Evolutionary conservation across 257 asterid species (phyloP).

Genomic region (Lantana camara): DNA sequence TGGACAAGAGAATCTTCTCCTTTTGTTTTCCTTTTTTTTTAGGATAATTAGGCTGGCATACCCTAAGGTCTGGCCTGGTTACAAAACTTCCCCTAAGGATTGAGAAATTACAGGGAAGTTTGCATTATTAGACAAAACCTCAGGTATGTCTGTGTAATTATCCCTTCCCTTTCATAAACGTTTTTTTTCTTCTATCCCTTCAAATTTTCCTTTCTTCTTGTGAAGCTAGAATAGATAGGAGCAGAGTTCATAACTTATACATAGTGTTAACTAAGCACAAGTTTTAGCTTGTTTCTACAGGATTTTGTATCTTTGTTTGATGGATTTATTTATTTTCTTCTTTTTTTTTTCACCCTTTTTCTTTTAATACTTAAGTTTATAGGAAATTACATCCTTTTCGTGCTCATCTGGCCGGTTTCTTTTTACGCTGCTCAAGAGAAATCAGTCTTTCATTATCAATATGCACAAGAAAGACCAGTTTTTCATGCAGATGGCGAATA

Average conservation of each 20-base stretch:
- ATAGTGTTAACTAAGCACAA: neutral
- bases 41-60: neutral
- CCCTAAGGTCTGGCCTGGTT: neutral
- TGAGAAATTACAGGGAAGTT: too few relatives aligned
- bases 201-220: neutral
- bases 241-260: neutral
- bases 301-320: slow-evolving; percentile 2
- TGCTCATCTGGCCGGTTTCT: too few relatives aligned
- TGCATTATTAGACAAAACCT: too few relatives aligned
- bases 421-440: neutral
- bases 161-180: too few relatives aligned
- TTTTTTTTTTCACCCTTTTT: too few relatives aligned
- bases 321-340: neutral
- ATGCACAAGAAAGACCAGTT: neutral
- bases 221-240: too few relatives aligned
- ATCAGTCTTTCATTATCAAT: too few relatives aligned
- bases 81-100: too few relatives aligned
- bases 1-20: slow-evolving; percentile 44
- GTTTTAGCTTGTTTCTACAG: neutral
- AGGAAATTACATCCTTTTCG: too few relatives aligned
- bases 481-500: slow-evolving; percentile 27
- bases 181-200: too few relatives aligned
- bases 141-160: too few relatives aligned
- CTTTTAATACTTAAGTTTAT: too few relatives aligned
- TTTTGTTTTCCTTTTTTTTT: neutral